phyloP scores from a whole-genome alignment of 768 basidiomycete genomes.

The Aureoboletus auriporus region DNA sequence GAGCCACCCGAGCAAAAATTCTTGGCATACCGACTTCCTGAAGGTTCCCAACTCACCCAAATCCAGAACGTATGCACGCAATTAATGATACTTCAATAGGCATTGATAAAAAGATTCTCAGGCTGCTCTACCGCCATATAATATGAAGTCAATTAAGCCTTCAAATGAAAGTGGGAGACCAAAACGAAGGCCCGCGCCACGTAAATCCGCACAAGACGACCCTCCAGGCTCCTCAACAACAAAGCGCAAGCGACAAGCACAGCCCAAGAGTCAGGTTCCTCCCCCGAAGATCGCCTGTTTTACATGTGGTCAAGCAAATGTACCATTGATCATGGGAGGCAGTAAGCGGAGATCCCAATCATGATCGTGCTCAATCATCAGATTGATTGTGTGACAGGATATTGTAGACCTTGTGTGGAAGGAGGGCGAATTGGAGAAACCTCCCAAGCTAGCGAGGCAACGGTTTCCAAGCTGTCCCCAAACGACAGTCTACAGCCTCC shows the following conservation, averaged over 20 bases:
- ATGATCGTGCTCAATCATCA: background rate
- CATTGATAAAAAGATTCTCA: conserved; percentile 10
- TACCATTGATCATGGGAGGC: conserved; percentile 73
- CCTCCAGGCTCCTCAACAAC: conserved; percentile 16
- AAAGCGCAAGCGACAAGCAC: conserved; percentile 41
- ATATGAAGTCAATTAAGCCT: conserved; percentile 58
- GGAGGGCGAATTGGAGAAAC: conserved; percentile 41
- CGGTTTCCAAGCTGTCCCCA: background rate
- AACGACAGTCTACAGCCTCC: conserved; percentile 4
- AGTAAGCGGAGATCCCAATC: conserved; percentile 41
- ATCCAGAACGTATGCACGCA: conserved; percentile 49
- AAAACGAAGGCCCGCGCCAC: conserved; percentile 33
- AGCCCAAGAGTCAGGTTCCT: conserved; percentile 29
- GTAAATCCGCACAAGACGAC: conserved; percentile 29
- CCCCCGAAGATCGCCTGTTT: conserved; percentile 51
- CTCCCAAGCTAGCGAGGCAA: conserved; percentile 15
- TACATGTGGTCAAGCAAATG: conserved; percentile 61
- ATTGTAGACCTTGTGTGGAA: conserved; percentile 65
- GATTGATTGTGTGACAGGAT: conserved; percentile 39
- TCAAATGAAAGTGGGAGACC: conserved; percentile 34
- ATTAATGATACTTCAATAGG: background rate
- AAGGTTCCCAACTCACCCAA: conserved; percentile 53
- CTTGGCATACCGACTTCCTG: conserved; percentile 53
- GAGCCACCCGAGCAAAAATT: conserved; percentile 44
- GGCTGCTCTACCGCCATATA: conserved; percentile 46